Evolutionary conservation across 176 grass and related monocot species (phyloP).

Genomic region (Rhynchospora tenuis): DNA sequence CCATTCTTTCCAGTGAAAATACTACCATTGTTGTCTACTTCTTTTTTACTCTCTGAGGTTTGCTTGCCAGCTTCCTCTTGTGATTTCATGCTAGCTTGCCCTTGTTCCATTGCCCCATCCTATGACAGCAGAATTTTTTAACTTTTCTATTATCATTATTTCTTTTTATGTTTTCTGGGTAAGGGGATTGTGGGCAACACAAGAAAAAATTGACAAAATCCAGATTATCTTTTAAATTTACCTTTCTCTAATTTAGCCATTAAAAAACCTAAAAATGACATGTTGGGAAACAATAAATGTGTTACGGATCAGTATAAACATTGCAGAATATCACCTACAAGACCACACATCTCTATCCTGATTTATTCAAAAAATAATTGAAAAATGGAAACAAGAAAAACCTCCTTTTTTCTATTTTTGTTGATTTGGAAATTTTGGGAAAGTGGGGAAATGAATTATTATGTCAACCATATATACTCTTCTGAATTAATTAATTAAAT

Average conservation of each 20-base stretch:
- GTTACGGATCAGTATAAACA: not conserved
- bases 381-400: not conserved
- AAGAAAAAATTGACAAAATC: not conserved
- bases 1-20: slow-evolving; percentile 54
- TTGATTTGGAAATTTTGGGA: not conserved
- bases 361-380: not conserved
- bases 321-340: not conserved
- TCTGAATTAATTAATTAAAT: not conserved
- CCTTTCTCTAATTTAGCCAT: not conserved
- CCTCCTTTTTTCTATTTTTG: not conserved
- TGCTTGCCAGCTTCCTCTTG: slow-evolving; percentile 44
- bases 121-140: slow-evolving; percentile 7
- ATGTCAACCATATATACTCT: not conserved
- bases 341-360: not conserved
- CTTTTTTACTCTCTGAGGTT: slow-evolving; percentile 61
- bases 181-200: not conserved
- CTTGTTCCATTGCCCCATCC: slow-evolving; percentile 30
- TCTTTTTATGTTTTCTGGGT: not conserved
- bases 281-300: not conserved
- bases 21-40: slow-evolving; percentile 50
- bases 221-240: not conserved
- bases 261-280: not conserved
- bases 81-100: slow-evolving; percentile 28
- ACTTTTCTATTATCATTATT: not conserved
- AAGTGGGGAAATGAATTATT: not conserved